Conservation (phyloP, 228 moss, liverwort and hornwort species). For the Sphagnum fallax region DNA sequence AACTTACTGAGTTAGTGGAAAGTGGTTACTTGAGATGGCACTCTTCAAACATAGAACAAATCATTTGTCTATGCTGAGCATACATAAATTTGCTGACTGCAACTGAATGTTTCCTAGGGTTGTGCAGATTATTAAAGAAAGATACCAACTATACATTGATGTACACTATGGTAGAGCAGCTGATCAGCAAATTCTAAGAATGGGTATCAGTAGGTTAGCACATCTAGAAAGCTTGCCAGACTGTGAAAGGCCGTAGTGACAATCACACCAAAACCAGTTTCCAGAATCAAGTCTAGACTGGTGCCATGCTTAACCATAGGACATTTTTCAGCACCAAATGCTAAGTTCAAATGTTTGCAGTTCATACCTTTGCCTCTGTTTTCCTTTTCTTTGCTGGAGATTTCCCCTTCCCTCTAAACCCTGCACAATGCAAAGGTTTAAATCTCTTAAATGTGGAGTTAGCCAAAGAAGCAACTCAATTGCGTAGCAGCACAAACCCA, state of each 20-base stretch:
- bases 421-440: constrained; percentile 8
- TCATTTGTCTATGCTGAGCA: not conserved
- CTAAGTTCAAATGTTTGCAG: not conserved
- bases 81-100: not conserved
- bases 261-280: not conserved
- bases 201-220: too few species aligned
- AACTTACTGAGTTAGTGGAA: not conserved
- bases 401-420: constrained; percentile 1
- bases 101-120: not conserved
- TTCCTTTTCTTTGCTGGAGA: constrained; percentile 2
- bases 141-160: not conserved
- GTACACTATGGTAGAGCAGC: too few species aligned
- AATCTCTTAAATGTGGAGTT: not conserved
- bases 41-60: too few species aligned
- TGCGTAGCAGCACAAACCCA: too few species aligned
- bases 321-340: not conserved
- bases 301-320: not conserved
- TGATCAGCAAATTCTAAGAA: too few species aligned
- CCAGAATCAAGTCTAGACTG: not conserved
- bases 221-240: not conserved
- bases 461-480: not conserved
- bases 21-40: too few species aligned
- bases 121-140: not conserved
- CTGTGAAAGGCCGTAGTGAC: not conserved
- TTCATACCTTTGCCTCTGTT: not conserved